Base-by-base conservation (phyloP, 768 basidiomycete species). In the Phlebiopsis gigantea region DNA sequence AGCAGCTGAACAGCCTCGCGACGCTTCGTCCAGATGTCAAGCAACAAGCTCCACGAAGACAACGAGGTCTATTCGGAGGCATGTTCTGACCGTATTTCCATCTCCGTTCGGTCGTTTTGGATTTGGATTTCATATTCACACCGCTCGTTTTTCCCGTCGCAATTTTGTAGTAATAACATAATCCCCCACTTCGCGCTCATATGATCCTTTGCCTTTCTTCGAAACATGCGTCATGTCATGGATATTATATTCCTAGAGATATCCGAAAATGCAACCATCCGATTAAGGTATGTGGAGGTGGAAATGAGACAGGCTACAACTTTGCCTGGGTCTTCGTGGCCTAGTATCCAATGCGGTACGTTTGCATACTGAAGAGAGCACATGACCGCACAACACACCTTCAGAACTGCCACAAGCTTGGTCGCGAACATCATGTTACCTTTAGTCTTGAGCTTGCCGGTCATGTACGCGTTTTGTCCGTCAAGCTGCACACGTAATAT, bases 381-480 rank as follows among this genome's bases (percentile, higher is more conserved):
- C 2, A 14, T 3, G 26, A 26, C 2, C n/a, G 8, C 10, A 2
- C 8, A 44, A 63, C 77, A 53, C 55, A 90, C 92, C 81, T 88
- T 90, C 49, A 98, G 79, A 14, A 98, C 80, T 9, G 74, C 77
- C 62, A 88, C 87, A 31, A 97, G 88, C 71, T 96, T 98, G 24
- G 92, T 95, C 1, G 90, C 92, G 59, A 95, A 81, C 91, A 95
- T 93, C 72, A 94, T 84, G 73, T 93, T 94, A 55, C 92, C 93
- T 69, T 81, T 88, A 15, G 90, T 88, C 81, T 95, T 96, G 49
- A 97, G 81, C 67, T 90, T 90, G 26, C 94, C 94, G 6, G 89
- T 90, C 90, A 98, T 92, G 76, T 94, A 97, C 21, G 93, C 93
- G 68, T 93, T 94, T 73, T 97, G 94, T 19, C 91, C 93, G 64